These are phyloP conservation scores for Macadamia tetraphylla DNA, from an alignment of 164 flowering plant species.

Conservation along the genomic window DNA sequence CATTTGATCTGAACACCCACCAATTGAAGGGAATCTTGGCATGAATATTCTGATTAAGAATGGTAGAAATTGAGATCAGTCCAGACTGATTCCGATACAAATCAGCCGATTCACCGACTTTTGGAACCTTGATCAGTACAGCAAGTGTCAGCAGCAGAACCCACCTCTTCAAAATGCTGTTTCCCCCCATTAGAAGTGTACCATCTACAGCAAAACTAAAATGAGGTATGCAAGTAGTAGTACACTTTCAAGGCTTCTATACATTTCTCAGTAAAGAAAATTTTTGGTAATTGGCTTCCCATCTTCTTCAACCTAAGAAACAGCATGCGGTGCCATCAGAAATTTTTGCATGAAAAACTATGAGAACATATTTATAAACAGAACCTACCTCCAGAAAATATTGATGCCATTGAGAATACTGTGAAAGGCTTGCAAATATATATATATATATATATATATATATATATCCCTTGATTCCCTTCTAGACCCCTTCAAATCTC, in stretches of 20 bases:
- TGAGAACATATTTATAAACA: not conserved
- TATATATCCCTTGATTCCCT: not conserved
- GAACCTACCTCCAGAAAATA: slow-evolving; percentile 1
- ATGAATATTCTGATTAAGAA: no score
- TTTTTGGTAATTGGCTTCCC: not conserved
- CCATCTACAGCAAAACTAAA: not conserved
- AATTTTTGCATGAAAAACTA: not conserved
- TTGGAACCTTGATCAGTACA: not conserved
- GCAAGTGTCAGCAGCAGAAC: not conserved
- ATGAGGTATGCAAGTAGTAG: not conserved
- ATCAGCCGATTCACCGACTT: not conserved
- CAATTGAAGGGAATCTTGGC: no score
- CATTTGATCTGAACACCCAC: no score
- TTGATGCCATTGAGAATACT: slow-evolving; percentile 1
- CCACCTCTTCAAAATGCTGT: not conserved
- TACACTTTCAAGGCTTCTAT: slow-evolving; percentile 7
- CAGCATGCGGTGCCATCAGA: slow-evolving; percentile 2
- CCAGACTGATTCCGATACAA: no score
- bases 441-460: no score
- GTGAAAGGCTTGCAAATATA: not conserved
- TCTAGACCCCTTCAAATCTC: not conserved
- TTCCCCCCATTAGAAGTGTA: no score
- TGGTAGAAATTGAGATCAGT: no score
- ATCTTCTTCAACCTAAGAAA: slow-evolving; percentile 4
- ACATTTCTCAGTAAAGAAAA: not conserved